A percentile compares a stretch with the other conserved stretches of the same genome.
Conservation (phyloP, 2,329 filamentous ascomycete genomes). For the Fusarium cicatricum region DNA sequence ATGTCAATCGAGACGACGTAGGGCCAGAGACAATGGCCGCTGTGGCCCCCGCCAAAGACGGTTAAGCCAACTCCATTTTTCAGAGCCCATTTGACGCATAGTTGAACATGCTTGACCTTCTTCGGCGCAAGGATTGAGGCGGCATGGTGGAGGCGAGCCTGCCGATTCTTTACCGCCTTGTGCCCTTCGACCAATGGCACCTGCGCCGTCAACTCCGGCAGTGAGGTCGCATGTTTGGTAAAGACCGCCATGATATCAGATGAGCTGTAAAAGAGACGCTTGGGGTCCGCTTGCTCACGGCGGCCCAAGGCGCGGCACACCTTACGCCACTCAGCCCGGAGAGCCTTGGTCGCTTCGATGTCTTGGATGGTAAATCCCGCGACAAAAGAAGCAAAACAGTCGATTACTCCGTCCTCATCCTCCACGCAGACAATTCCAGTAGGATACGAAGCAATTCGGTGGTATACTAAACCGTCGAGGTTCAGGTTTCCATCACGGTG, state of each 20-base stretch:
- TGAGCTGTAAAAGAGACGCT: conserved; percentile 56
- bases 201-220: conserved; percentile 53
- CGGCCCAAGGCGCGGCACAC: conserved; percentile 59
- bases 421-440: conserved; percentile 53
- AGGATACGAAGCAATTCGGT: conserved; percentile 57
- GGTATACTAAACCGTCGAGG: conserved; percentile 58
- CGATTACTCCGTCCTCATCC: conserved; percentile 55
- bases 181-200: conserved; percentile 48
- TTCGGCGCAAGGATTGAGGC: conserved; percentile 57
- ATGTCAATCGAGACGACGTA: conserved; percentile 67
- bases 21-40: conserved; percentile 63
- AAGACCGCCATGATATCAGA: conserved; percentile 62
- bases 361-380: conserved; percentile 54
- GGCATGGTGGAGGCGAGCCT: conserved; percentile 56
- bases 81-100: conserved; percentile 65
- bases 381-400: conserved; percentile 62
- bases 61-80: conserved; percentile 55
- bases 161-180: conserved; percentile 57
- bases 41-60: conserved; percentile 66
- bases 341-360: conserved; percentile 39
- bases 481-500: conserved; percentile 58
- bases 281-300: conserved; percentile 47
- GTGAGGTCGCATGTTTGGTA: conserved; percentile 52
- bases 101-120: conserved; percentile 57
- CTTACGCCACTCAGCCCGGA: conserved; percentile 56